A percentile compares a stretch with the other conserved stretches of the same genome.
Conservation (phyloP, 2,329 filamentous ascomycete genomes). For the Purpureocillium takamizusanense region DNA sequence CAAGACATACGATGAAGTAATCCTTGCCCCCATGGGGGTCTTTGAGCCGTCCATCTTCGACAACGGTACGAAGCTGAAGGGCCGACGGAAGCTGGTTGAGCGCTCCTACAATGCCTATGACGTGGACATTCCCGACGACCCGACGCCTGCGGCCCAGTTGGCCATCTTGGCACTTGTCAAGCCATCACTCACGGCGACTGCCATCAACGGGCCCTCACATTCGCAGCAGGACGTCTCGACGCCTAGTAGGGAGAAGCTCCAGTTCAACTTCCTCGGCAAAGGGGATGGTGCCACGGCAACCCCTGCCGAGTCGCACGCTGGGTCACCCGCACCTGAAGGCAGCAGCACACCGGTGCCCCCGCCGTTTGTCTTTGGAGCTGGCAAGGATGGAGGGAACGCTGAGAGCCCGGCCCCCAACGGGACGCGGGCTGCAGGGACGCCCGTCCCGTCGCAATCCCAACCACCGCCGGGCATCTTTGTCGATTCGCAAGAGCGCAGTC, state of each 20-base stretch:
- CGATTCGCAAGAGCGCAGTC: constrained; percentile 40
- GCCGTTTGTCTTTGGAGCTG: constrained; percentile 44
- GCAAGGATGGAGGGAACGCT: constrained; percentile 32
- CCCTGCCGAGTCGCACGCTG: constrained; percentile 76
- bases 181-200: constrained; percentile 41
- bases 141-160: constrained; percentile 74
- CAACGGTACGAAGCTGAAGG: constrained; percentile 66
- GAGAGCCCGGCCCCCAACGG: constrained; percentile 45
- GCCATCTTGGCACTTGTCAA: constrained; percentile 52
- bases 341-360: constrained; percentile 55
- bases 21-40: constrained; percentile 90
- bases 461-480: constrained; percentile 37
- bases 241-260: constrained; percentile 53
- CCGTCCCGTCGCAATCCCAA: constrained; percentile 26
- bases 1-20: constrained; percentile 94
- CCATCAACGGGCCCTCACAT: constrained; percentile 31
- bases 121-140: constrained; percentile 77
- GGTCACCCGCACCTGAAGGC: constrained; percentile 78
- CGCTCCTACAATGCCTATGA: constrained; percentile 93
- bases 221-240: constrained; percentile 42
- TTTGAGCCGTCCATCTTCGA: constrained; percentile 87
- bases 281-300: constrained; percentile 68
- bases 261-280: constrained; percentile 58
- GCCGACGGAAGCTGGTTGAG: constrained; percentile 72
- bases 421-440: constrained; percentile 40